Evolutionary conservation across 78 protist genomes (phyloP).

Genomic region (Tieghemostelium lacteum): DNA sequence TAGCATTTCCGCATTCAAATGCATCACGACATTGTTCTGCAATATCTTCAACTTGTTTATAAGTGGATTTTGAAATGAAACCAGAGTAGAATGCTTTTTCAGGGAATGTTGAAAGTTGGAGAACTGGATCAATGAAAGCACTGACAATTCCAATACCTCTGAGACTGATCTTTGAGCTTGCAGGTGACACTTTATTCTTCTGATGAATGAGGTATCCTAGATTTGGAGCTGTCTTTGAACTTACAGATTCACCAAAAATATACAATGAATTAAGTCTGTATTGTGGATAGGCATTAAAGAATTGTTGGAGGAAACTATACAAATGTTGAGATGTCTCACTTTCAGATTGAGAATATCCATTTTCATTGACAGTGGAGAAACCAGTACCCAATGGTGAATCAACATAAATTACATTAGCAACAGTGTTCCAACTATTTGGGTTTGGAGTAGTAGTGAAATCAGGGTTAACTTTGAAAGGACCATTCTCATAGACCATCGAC

Average conservation of each 20-base stretch:
- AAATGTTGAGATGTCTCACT: constrained; percentile 53
- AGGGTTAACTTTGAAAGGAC: constrained; percentile 76
- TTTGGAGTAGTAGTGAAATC: constrained; percentile 27
- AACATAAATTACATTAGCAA: constrained; percentile 57
- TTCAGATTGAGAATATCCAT: constrained; percentile 40
- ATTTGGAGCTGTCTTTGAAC: constrained; percentile 77
- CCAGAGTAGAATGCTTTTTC: constrained; percentile 22
- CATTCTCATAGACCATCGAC: constrained; percentile 72
- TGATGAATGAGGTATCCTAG: constrained; percentile 41
- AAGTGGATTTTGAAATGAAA: not conserved
- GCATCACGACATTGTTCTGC: constrained; percentile 34
- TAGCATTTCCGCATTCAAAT: constrained; percentile 22
- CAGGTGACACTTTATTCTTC: constrained; percentile 8
- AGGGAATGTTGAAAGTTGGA: constrained; percentile 40
- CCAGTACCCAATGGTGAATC: constrained; percentile 89
- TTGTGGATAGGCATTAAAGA: constrained; percentile 28
- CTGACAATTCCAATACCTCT: constrained; percentile 82
- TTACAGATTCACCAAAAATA: constrained; percentile 2
- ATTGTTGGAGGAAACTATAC: constrained; percentile 44
- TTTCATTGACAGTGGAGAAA: constrained; percentile 42
- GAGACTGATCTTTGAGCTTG: constrained; percentile 28
- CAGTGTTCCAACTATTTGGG: constrained; percentile 67
- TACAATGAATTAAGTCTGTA: constrained; percentile 40
- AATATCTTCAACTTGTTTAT: constrained; percentile 35
- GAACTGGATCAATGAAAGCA: constrained; percentile 66